A percentile compares a stretch with the other conserved stretches of the same genome.
These are phyloP conservation scores for Ceratonia siliqua DNA, from an alignment of 306 rosid genomes.

Conservation along the genomic window DNA sequence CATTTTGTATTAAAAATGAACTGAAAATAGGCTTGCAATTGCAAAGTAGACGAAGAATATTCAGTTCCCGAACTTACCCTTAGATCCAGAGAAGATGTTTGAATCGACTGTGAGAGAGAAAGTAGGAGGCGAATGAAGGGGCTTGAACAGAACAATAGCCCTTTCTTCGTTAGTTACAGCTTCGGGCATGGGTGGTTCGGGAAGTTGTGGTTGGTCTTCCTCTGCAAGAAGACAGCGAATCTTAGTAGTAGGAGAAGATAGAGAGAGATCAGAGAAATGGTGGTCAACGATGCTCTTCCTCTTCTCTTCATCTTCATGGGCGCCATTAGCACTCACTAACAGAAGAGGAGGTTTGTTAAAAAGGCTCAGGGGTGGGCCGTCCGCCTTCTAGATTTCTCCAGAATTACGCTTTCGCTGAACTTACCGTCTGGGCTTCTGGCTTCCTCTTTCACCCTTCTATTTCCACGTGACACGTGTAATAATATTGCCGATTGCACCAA, in stretches of 20 bases:
- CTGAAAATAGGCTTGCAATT: too few species aligned
- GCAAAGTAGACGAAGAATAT: neutral
- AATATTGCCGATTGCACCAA: too few species aligned
- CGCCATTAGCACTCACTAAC: constrained; percentile 2
- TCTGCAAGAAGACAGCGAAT: constrained; percentile 67
- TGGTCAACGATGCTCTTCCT: constrained; percentile 56
- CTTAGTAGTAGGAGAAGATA: constrained; percentile 79
- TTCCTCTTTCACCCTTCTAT: too few species aligned
- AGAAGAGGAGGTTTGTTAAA: too few species aligned
- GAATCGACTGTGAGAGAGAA: constrained; percentile 57
- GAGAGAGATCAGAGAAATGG: constrained; percentile 76
- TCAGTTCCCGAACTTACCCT: constrained; percentile 35
- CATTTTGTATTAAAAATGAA: too few species aligned
- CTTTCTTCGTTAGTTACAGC: constrained; percentile 46
- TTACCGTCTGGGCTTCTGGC: too few species aligned
- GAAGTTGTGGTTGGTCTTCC: neutral
- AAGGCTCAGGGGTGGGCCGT: too few species aligned
- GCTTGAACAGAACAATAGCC: constrained; percentile 77
- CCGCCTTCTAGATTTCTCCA: too few species aligned
- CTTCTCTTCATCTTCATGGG: constrained; percentile 57
- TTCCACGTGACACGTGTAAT: too few species aligned
- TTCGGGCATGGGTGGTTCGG: neutral
- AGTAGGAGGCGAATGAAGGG: constrained; percentile 41
- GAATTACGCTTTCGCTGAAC: too few species aligned
- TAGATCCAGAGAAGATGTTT: constrained; percentile 51